Percentiles rank a stretch among this genome's conserved stretches.
Evolutionary conservation across 805 yeast genomes (phyloP).

Genomic region (Cyberlindnera petersonii): DNA sequence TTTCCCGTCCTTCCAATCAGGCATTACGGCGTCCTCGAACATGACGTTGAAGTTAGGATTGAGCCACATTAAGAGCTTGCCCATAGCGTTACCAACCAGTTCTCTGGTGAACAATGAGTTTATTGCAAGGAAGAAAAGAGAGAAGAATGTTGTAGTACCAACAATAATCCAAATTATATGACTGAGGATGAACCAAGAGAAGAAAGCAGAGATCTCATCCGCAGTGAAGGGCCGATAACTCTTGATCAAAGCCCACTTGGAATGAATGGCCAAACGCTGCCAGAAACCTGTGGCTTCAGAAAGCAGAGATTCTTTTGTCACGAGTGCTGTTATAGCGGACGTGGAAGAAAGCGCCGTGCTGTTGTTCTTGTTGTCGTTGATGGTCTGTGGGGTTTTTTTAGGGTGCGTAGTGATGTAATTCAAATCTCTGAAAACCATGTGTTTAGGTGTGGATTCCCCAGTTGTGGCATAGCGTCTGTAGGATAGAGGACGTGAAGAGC

Average conservation of each 20-base stretch:
- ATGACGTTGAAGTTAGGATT: constrained; percentile 76
- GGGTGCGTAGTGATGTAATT: constrained; percentile 10
- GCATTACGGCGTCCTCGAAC: constrained; percentile 87
- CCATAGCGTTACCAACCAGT: constrained; percentile 74
- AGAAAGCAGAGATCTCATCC: constrained; percentile 82
- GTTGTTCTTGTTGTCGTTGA: neutral
- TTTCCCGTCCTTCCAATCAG: constrained; percentile 86
- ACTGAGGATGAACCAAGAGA: constrained; percentile 87
- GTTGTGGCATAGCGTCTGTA: constrained; percentile 2
- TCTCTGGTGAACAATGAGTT: constrained; percentile 86
- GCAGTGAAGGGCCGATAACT: constrained; percentile 81
- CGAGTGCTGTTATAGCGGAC: constrained; percentile 6
- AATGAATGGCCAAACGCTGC: constrained; percentile 45
- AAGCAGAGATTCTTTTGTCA: constrained; percentile 19
- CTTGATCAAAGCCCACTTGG: constrained; percentile 75
- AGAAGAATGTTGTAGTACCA: constrained; percentile 89
- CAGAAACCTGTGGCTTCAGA: constrained; percentile 24
- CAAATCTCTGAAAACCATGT: constrained; percentile 17
- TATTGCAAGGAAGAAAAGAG: constrained; percentile 65
- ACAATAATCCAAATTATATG: constrained; percentile 73
- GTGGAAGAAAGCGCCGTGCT: constrained; percentile 1
- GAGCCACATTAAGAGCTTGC: constrained; percentile 64
- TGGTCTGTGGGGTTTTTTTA: no score
- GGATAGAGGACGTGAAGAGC: neutral
- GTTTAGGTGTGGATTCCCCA: constrained; percentile 2